A percentile compares a stretch with the other conserved stretches of the same genome.
Evolutionary conservation across 2,329 filamentous ascomycete genomes (phyloP).

Genomic region (Exophiala aquamarina): DNA sequence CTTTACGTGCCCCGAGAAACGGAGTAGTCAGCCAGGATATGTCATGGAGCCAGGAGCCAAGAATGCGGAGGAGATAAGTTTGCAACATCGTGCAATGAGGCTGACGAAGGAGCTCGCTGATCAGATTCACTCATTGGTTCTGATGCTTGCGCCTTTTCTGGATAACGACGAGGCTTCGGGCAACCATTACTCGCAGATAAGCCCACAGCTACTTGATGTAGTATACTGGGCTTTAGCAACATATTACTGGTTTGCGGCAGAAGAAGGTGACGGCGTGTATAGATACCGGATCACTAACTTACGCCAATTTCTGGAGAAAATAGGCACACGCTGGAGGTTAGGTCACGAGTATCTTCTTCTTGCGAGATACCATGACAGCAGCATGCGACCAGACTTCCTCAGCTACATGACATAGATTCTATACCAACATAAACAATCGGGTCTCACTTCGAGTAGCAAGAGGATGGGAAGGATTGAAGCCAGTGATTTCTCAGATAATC

Average conservation of each 20-base stretch:
- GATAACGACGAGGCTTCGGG: not conserved
- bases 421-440: too few relatives aligned
- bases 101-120: not conserved
- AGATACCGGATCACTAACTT: not conserved
- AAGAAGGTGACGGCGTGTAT: not conserved
- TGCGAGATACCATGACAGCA: not conserved
- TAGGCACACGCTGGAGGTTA: not conserved
- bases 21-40: not conserved
- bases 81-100: not conserved
- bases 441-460: too few relatives aligned
- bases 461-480: too few relatives aligned
- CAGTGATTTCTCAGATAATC: too few relatives aligned
- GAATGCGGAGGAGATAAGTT: not conserved
- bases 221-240: not conserved
- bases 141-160: not conserved
- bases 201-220: not conserved
- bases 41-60: not conserved
- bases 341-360: not conserved
- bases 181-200: not conserved
- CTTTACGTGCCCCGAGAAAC: not conserved
- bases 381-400: too few relatives aligned
- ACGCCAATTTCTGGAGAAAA: not conserved
- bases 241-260: not conserved
- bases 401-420: too few relatives aligned
- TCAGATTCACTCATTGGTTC: not conserved